These are phyloP conservation scores for Saccharomyces kudriavzevii DNA, from an alignment of 805 yeast genomes.

Conservation along the genomic window DNA sequence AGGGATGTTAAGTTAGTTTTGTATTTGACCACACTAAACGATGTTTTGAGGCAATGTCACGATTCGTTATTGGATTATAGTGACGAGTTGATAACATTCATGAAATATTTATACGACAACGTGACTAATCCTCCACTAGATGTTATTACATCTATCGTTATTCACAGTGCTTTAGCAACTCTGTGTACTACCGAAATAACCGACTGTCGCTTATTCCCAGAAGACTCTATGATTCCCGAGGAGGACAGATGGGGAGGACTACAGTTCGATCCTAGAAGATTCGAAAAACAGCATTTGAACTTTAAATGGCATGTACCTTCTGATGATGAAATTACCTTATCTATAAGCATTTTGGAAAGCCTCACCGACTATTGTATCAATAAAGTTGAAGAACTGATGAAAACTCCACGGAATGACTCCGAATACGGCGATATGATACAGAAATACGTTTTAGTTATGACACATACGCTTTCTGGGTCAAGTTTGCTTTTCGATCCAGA, in stretches of 20 bases:
- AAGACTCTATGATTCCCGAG: constrained; percentile 31
- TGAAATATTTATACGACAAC: constrained; percentile 23
- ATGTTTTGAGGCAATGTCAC: constrained; percentile 64
- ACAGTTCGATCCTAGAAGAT: constrained; percentile 48
- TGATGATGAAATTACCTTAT: constrained; percentile 46
- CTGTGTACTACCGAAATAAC: constrained; percentile 51
- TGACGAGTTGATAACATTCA: constrained; percentile 37
- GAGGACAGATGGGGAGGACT: constrained; percentile 69
- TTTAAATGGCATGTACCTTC: constrained; percentile 75
- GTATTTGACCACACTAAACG: constrained; percentile 61
- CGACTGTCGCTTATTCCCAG: constrained; percentile 48
- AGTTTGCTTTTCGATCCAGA: constrained; percentile 70
- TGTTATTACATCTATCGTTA: constrained; percentile 49
- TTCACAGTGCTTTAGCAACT: constrained; percentile 60
- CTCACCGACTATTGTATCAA: constrained; percentile 39
- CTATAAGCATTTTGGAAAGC: constrained; percentile 48
- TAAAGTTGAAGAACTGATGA: constrained; percentile 33
- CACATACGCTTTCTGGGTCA: constrained; percentile 59
- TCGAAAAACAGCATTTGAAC: constrained; percentile 39
- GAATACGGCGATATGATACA: constrained; percentile 43
- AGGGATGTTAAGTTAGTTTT: constrained; percentile 71
- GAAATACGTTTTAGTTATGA: constrained; percentile 46
- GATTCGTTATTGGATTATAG: constrained; percentile 36
- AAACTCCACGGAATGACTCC: constrained; percentile 10
- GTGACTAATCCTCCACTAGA: constrained; percentile 47